Conservation (phyloP, 2,329 filamentous ascomycete genomes). For the Aspergillus novoparasiticus region DNA sequence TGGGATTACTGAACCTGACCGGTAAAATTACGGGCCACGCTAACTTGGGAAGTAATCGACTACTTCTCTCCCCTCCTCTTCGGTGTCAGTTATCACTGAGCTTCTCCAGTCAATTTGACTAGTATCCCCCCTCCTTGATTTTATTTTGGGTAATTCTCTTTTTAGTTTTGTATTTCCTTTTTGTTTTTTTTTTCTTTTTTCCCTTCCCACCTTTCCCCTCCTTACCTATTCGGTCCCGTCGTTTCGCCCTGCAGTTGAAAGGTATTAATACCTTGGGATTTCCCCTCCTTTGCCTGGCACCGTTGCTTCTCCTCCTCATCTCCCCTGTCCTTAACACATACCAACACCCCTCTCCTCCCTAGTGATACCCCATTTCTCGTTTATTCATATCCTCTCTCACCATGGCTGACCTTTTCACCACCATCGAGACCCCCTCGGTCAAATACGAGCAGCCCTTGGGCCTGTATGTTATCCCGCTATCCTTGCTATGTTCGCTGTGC, state of each 20-base stretch:
- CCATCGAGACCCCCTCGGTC: slow-evolving; percentile 39
- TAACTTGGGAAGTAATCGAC: too few relatives aligned
- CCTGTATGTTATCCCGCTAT: slow-evolving; percentile 30
- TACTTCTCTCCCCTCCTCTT: too few relatives aligned
- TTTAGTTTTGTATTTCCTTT: background rate
- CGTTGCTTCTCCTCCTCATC: background rate
- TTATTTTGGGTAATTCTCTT: background rate
- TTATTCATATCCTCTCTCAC: slow-evolving; percentile 8
- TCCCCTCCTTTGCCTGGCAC: background rate
- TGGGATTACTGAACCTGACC: background rate
- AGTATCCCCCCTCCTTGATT: background rate
- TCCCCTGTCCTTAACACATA: background rate
- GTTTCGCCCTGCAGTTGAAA: background rate
- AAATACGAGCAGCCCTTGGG: slow-evolving; percentile 44
- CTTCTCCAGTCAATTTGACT: background rate
- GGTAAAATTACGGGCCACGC: background rate
- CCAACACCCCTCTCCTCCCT: background rate
- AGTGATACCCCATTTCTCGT: slow-evolving; percentile 12
- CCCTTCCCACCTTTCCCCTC: background rate
- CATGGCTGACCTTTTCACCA: slow-evolving; percentile 32
- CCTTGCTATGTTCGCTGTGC: background rate
- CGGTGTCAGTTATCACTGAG: background rate
- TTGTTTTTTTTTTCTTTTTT: background rate
- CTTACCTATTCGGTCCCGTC: background rate
- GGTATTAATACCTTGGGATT: background rate